Conservation (phyloP, 2,329 filamentous ascomycete genomes). For the Mycosphaerella sp. region DNA sequence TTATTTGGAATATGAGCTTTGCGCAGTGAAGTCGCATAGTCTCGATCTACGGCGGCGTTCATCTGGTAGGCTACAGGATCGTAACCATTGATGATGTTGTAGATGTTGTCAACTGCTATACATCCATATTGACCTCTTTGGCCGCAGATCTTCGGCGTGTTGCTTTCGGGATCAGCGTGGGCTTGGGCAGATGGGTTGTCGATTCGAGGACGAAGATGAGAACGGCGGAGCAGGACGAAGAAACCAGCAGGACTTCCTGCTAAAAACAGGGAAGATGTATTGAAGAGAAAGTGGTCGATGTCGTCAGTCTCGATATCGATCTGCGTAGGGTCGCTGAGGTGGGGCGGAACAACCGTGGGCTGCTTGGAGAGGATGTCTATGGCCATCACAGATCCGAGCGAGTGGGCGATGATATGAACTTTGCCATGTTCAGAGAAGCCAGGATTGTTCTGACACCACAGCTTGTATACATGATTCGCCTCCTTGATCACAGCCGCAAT, state of each 20-base stretch:
- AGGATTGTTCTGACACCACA: slow-evolving; percentile 93
- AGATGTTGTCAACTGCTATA: slow-evolving; percentile 89
- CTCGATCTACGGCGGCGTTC: slow-evolving; percentile 80
- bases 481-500: slow-evolving; percentile 80
- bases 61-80: slow-evolving; percentile 85
- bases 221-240: slow-evolving; percentile 78
- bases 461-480: slow-evolving; percentile 88
- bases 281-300: slow-evolving; percentile 70
- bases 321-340: slow-evolving; percentile 32
- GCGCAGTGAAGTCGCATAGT: slow-evolving; percentile 71
- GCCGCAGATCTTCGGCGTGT: slow-evolving; percentile 58
- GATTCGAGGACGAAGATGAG: slow-evolving; percentile 65
- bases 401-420: slow-evolving; percentile 90
- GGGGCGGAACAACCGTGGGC: slow-evolving; percentile 60
- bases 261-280: slow-evolving; percentile 83
- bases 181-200: slow-evolving; percentile 70
- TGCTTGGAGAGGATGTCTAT: slow-evolving; percentile 86
- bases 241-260: slow-evolving; percentile 88
- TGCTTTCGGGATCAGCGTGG: slow-evolving; percentile 53
- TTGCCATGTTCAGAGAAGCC: slow-evolving; percentile 70
- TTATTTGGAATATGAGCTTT: slow-evolving; percentile 72
- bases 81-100: slow-evolving; percentile 78
- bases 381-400: slow-evolving; percentile 89
- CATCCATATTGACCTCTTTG: slow-evolving; percentile 78
- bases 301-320: slow-evolving; percentile 25